Percentiles rank a stretch among this genome's conserved stretches.
Evolutionary conservation across 768 basidiomycete species (phyloP).

Genomic region (Tulasnella sp.): DNA sequence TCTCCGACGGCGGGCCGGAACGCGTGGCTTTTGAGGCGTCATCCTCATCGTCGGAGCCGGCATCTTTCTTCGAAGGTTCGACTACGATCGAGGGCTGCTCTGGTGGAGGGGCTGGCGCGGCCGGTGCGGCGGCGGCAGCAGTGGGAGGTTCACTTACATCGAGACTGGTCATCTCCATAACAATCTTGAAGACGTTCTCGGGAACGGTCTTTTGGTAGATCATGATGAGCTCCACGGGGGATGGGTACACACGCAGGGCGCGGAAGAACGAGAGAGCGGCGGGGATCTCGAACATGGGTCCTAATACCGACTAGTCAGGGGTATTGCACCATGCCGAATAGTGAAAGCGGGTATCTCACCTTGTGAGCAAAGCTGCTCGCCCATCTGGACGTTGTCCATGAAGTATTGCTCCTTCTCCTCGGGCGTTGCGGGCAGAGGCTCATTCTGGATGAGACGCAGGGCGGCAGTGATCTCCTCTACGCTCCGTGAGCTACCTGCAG

Average conservation of each 20-base stretch:
- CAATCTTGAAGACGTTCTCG: conserved; percentile 63
- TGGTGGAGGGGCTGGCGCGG: not conserved
- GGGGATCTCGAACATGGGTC: conserved; percentile 61
- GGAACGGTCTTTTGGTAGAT: conserved; percentile 92
- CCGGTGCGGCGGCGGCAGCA: conserved; percentile 24
- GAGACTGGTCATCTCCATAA: conserved; percentile 77
- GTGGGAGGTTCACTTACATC: conserved; percentile 54
- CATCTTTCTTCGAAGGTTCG: not conserved
- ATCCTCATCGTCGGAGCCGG: conserved; percentile 31
- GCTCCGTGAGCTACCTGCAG: conserved; percentile 27
- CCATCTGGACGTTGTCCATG: conserved; percentile 77
- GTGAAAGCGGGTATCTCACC: conserved; percentile 36
- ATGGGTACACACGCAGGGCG: conserved; percentile 88
- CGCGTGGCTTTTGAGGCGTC: conserved; percentile 37
- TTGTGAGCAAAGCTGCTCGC: conserved; percentile 68
- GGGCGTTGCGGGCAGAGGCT: conserved; percentile 53
- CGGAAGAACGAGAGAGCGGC: conserved; percentile 88
- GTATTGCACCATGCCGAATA: not conserved
- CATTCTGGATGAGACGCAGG: conserved; percentile 53
- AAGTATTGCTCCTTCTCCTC: conserved; percentile 83
- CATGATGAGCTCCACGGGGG: conserved; percentile 84
- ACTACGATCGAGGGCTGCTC: not conserved
- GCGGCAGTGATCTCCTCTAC: conserved; percentile 50
- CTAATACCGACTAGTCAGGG: conserved; percentile 30
- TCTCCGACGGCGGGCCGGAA: conserved; percentile 66